Evolutionary conservation across 2,329 filamentous ascomycete species (phyloP), one percentile per base, ranked within the genome.

Genomic region (Cryoendolithus antarcticus): DNA sequence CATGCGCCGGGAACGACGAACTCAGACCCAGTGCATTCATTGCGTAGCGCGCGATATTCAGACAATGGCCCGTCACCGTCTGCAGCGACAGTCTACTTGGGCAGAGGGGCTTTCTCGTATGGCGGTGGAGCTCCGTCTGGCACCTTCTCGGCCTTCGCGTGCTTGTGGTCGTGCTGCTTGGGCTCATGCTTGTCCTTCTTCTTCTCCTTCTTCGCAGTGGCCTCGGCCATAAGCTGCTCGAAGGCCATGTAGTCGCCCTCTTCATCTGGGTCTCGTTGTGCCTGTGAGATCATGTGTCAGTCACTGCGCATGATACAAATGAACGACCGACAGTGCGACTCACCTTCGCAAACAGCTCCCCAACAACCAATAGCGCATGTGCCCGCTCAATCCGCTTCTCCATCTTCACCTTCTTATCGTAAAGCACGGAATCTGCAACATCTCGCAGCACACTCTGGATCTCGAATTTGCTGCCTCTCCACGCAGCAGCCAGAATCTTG

Each of bases 201-300:
- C 54, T 89, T 82, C 49, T 91, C 86, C 65, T 95, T 94, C 74
- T 96, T 96, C 39, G 86, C 82, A 41, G 88, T 86, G 4, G 89
- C 89, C 60, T 98, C 91, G 37, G 91, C 88, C 62, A 98, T 93
- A 40, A 98, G 78, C 63, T 96, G 86, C 62, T 98, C 91, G 51
- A 98, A 98, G 10, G 89, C 88, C 76, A 98, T 93, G 64, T 93
- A 96, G 55, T 96, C 91, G 48, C 91, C 89, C 63, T 98, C 91
- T 67, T 98, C 91, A 48, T 98, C 91, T 32, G 89, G 82, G 39
- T 89, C 82, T 46, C 91, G 79, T 60, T 82, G 74, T 31, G 88
- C 85, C 88, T 95, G 49, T 6, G 12, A 19, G 35, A 31, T 39
- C 37, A 21, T 34, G 11, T 29, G 30, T 48, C 36, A 51, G 49